A percentile compares a stretch with the other conserved stretches of the same genome.
Evolutionary conservation across 257 asterid species (phyloP).

Genomic region (Jaltomata sinuosa): DNA sequence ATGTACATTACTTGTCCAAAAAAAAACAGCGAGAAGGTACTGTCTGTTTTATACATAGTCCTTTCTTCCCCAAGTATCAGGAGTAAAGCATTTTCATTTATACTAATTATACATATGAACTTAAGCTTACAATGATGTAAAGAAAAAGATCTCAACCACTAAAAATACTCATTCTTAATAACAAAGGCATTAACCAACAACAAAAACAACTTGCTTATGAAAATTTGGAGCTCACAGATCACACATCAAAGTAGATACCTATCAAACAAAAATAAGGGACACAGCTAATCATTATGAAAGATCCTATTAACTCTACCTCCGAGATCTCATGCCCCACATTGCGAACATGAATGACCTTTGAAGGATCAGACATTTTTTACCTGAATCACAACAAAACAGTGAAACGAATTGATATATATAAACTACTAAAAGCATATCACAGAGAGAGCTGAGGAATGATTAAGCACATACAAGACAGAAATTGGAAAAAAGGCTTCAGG

Average conservation of each 20-base stretch:
- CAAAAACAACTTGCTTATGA: background rate
- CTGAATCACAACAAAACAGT: slow-evolving; percentile 22
- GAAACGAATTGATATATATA: background rate
- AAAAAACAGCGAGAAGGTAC: background rate
- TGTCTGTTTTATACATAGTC: background rate
- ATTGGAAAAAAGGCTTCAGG: background rate
- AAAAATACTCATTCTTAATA: background rate
- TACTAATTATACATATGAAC: background rate
- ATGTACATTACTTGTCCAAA: background rate
- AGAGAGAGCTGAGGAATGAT: background rate
- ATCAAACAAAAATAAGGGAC: background rate
- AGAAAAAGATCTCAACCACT: background rate
- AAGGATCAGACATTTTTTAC: slow-evolving; percentile 72
- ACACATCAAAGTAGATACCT: background rate
- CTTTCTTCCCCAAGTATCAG: background rate
- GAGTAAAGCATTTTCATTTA: background rate
- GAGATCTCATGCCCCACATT: slow-evolving; percentile 97
- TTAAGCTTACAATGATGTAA: background rate
- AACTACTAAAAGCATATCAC: background rate
- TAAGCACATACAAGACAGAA: background rate
- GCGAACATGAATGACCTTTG: slow-evolving; percentile 93
- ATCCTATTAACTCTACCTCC: slow-evolving; percentile 48
- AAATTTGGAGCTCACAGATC: background rate
- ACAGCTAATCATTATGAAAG: background rate
- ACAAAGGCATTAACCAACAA: background rate